Evolutionary conservation across 2,329 filamentous ascomycete genomes (phyloP).

Genomic region (Drechmeria coniospora): DNA sequence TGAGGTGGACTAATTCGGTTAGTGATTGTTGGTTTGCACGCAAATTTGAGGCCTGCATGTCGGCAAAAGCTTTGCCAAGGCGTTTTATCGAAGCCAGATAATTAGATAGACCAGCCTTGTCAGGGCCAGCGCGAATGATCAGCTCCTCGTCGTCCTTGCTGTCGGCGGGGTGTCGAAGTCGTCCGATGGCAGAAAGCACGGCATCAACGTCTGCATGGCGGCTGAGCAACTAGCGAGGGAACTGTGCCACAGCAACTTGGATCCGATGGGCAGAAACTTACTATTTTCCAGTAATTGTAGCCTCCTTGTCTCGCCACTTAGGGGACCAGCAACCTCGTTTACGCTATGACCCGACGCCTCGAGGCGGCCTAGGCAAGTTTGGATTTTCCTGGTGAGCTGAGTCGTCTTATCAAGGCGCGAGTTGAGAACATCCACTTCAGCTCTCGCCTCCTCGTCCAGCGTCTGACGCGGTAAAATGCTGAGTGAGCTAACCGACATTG

Average conservation of each 20-base stretch:
- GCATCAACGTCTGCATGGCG: constrained; percentile 71
- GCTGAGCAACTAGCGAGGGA: too few species aligned
- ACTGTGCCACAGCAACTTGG: constrained; percentile 5
- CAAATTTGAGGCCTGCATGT: constrained; percentile 81
- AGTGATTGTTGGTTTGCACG: constrained; percentile 84
- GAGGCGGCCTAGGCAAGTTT: constrained; percentile 68
- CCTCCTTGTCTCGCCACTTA: constrained; percentile 82
- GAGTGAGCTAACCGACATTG: too few species aligned
- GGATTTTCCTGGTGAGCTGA: constrained; percentile 87
- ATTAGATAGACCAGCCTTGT: constrained; percentile 63
- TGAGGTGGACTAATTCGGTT: constrained; percentile 58
- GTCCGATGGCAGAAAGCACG: constrained; percentile 74
- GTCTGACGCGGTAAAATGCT: too few species aligned
- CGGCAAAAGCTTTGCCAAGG: constrained; percentile 65
- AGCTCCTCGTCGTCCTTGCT: constrained; percentile 84
- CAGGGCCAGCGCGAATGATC: constrained; percentile 77
- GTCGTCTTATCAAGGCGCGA: constrained; percentile 80
- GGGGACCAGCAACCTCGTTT: constrained; percentile 78
- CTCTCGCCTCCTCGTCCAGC: constrained; percentile 50
- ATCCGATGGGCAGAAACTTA: constrained; percentile 20
- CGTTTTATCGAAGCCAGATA: constrained; percentile 86
- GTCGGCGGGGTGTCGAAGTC: constrained; percentile 78
- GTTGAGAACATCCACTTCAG: constrained; percentile 55
- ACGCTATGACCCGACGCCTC: constrained; percentile 84
- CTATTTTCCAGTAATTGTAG: constrained; percentile 77